Evolutionary conservation across 192 early-diverging fungal genomes (phyloP).

Genomic region (Backusella macrospora): DNA sequence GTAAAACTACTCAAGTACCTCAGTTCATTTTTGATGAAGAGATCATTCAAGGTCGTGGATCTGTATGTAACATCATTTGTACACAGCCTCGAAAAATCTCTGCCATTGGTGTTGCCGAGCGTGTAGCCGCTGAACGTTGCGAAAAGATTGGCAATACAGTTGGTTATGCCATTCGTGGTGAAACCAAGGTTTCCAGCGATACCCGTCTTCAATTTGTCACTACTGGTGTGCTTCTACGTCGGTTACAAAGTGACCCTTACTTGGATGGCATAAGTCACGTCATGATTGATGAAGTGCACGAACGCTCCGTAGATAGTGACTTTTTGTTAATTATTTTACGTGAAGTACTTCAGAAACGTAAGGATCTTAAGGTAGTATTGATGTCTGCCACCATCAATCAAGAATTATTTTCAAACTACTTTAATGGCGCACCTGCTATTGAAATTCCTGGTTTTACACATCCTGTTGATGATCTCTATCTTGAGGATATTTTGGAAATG

Average conservation of each 20-base stretch:
- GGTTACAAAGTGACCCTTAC: constrained; percentile 63
- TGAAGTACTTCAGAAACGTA: constrained; percentile 53
- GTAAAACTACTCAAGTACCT: constrained; percentile 81
- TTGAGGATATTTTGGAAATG: constrained; percentile 71
- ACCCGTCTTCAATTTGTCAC: constrained; percentile 37
- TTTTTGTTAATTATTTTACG: constrained; percentile 71
- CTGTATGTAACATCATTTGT: constrained; percentile 58
- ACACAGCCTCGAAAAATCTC: constrained; percentile 59
- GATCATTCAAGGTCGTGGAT: constrained; percentile 47
- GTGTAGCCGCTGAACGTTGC: constrained; percentile 39
- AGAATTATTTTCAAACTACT: constrained; percentile 63
- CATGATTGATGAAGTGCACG: constrained; percentile 84
- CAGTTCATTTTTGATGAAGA: constrained; percentile 77
- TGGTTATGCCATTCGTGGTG: constrained; percentile 44
- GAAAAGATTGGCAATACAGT: constrained; percentile 33
- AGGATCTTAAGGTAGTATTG: constrained; percentile 64
- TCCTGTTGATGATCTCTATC: constrained; percentile 65
- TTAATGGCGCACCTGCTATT: constrained; percentile 59
- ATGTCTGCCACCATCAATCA: constrained; percentile 83
- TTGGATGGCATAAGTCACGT: constrained; percentile 72
- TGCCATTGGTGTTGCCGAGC: constrained; percentile 41
- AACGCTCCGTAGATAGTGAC: constrained; percentile 74
- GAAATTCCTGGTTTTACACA: constrained; percentile 79
- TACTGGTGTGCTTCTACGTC: constrained; percentile 71
- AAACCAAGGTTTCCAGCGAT: constrained; percentile 36